Percentiles rank a stretch among this genome's conserved stretches.
These are phyloP conservation scores for Nicotiana undulata DNA, from an alignment of 257 asterid species.

Conservation along the genomic window DNA sequence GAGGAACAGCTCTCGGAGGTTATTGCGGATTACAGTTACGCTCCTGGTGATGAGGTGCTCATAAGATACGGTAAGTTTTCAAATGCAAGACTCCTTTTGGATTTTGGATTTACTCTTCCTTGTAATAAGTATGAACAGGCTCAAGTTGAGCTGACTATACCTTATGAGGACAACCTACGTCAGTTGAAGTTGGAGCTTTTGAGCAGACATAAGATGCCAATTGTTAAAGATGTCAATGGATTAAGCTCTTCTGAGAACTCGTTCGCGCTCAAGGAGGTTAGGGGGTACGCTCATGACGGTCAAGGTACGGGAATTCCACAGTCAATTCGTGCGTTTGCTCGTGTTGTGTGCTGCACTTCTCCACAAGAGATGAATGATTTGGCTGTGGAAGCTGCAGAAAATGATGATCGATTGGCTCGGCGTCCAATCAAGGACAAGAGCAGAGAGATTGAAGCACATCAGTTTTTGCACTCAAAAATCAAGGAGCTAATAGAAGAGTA, in stretches of 20 bases:
- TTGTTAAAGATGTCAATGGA: slow-evolving; percentile 37
- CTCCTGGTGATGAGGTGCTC: slow-evolving; percentile 54
- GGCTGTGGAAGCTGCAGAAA: slow-evolving; percentile 48
- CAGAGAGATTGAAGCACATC: slow-evolving; percentile 70
- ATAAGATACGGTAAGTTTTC: slow-evolving; percentile 76
- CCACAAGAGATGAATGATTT: slow-evolving; percentile 50
- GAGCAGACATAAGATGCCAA: slow-evolving; percentile 28
- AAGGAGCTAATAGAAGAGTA: slow-evolving; percentile 34
- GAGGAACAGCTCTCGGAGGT: slow-evolving; percentile 53
- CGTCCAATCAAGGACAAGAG: slow-evolving; percentile 50
- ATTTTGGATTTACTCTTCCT: slow-evolving; percentile 67
- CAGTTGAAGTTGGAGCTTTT: slow-evolving; percentile 55
- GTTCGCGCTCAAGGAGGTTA: slow-evolving; percentile 65
- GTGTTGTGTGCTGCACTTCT: slow-evolving; percentile 51
- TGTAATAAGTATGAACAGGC: slow-evolving; percentile 60
- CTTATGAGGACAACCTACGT: slow-evolving; percentile 44
- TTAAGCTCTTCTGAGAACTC: slow-evolving; percentile 36
- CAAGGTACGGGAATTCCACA: slow-evolving; percentile 84
- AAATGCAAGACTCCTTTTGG: slow-evolving; percentile 67
- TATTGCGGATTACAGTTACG: slow-evolving; percentile 58
- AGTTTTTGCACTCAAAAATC: slow-evolving; percentile 38
- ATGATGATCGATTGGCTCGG: slow-evolving; percentile 77
- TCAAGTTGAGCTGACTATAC: slow-evolving; percentile 41
- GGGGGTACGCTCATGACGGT: slow-evolving; percentile 14
- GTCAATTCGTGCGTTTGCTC: slow-evolving; percentile 77